Percentiles rank a stretch among this genome's conserved stretches.
Conservation (phyloP, 2,329 filamentous ascomycete genomes). For the Aspergillus caelatus region DNA sequence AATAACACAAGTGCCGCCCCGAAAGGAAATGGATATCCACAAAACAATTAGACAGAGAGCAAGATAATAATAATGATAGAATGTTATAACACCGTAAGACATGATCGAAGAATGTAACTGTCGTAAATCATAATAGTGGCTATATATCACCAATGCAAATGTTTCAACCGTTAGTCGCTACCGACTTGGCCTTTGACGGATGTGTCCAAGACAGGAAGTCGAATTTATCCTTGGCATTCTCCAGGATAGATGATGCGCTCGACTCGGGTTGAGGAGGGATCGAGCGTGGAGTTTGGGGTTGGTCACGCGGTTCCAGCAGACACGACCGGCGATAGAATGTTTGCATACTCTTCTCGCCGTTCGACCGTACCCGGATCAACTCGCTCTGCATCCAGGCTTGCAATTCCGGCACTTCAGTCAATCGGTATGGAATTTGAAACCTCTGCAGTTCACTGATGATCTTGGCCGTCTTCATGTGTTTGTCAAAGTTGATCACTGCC, state of each 20-base stretch:
- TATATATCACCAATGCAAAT: constrained; percentile 2
- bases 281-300: constrained; percentile 24
- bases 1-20: constrained; percentile 16
- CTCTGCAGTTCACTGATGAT: constrained; percentile 95
- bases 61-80: constrained; percentile 1
- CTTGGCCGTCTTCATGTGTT: constrained; percentile 90
- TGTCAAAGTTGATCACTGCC: constrained; percentile 95
- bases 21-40: constrained; percentile 6
- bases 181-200: constrained; percentile 45
- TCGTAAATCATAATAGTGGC: constrained; percentile 25
- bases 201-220: constrained; percentile 57
- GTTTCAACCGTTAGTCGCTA: constrained; percentile 37
- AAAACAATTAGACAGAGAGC: constrained; percentile 1
- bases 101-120: constrained; percentile 3
- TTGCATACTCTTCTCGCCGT: constrained; percentile 64
- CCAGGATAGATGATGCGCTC: constrained; percentile 36
- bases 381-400: constrained; percentile 91
- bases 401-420: constrained; percentile 81
- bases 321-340: constrained; percentile 81
- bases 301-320: constrained; percentile 70
- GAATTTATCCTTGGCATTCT: constrained; percentile 53
- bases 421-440: constrained; percentile 90
- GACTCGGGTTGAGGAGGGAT: constrained; percentile 32
- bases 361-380: constrained; percentile 72
- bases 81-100: constrained; percentile 5